Evolutionary conservation across 176 grass and related monocot species (phyloP).

Genomic region (Puccinellia tenuiflora): DNA sequence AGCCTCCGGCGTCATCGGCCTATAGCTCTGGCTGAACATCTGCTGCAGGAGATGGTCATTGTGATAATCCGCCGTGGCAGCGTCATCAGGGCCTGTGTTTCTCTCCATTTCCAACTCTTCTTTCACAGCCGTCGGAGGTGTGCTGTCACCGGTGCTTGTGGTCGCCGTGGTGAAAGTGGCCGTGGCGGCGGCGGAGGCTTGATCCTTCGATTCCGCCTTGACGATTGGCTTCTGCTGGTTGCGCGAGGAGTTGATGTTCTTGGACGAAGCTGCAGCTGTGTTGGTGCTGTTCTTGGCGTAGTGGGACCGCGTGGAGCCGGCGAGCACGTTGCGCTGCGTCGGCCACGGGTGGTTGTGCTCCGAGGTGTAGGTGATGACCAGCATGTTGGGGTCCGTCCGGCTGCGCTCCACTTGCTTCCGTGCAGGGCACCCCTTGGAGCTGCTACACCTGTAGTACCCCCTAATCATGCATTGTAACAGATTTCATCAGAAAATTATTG

Average conservation of each 20-base stretch:
- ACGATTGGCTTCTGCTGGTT: background rate
- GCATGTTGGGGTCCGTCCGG: no score
- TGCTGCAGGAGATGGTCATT: conserved; percentile 56
- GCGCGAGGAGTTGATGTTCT: conserved; percentile 11
- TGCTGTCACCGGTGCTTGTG: conserved; percentile 1
- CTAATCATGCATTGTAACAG: background rate
- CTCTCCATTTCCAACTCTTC: conserved; percentile 55
- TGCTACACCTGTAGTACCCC: no score
- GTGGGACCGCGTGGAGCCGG: no score
- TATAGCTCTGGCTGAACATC: conserved; percentile 60
- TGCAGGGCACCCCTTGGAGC: no score
- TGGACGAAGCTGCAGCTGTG: background rate
- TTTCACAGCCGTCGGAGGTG: conserved; percentile 31
- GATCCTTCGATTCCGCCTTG: background rate
- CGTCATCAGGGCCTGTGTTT: conserved; percentile 4
- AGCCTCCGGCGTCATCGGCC: conserved; percentile 57
- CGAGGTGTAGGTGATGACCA: no score
- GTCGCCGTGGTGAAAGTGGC: background rate
- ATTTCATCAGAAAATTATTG: background rate
- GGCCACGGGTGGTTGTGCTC: no score
- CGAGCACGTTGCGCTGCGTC: no score
- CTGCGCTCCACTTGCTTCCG: no score
- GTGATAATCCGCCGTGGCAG: conserved; percentile 22
- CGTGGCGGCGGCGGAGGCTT: background rate
- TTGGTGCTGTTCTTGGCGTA: no score